Conservation (phyloP, 495 filamentous ascomycete genomes). For the Jackrogersella multiformis region DNA sequence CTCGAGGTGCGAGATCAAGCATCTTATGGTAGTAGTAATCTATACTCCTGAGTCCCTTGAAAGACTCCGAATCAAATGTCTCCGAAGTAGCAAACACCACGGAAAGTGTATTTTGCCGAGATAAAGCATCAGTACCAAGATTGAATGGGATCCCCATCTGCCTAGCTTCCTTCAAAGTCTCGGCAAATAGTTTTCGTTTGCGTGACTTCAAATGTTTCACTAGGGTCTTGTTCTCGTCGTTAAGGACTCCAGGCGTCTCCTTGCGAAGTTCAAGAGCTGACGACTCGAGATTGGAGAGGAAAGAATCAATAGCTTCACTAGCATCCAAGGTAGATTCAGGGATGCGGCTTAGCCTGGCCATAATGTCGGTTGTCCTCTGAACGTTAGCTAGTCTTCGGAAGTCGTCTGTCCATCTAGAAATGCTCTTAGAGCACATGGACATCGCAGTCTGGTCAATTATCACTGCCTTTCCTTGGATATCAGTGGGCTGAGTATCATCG, state of each 20-base stretch:
- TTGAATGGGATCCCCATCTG: constrained; percentile 90
- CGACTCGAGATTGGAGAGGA: constrained; percentile 70
- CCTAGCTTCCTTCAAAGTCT: constrained; percentile 80
- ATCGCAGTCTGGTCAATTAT: constrained; percentile 56
- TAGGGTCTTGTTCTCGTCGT: constrained; percentile 79
- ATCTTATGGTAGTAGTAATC: constrained; percentile 77
- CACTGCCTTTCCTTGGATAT: constrained; percentile 28
- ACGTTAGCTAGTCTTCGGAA: constrained; percentile 77
- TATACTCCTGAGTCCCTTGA: constrained; percentile 18
- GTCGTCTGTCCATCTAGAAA: constrained; percentile 66
- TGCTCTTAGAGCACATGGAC: constrained; percentile 58
- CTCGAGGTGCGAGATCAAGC: constrained; percentile 72
- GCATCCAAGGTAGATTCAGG: constrained; percentile 64
- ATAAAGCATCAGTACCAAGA: constrained; percentile 71
- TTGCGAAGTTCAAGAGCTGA: constrained; percentile 77
- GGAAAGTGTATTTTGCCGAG: constrained; percentile 74
- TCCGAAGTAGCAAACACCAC: constrained; percentile 68
- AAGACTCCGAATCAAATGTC: constrained; percentile 57
- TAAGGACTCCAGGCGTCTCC: constrained; percentile 78
- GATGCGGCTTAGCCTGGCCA: constrained; percentile 58
- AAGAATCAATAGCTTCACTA: constrained; percentile 68
- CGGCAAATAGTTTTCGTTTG: constrained; percentile 91
- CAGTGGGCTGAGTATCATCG: constrained; percentile 26
- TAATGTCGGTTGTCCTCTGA: constrained; percentile 64
- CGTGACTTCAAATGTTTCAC: constrained; percentile 88